Conservation (phyloP, 257 asterid species). For the Penstemon eatonii region DNA sequence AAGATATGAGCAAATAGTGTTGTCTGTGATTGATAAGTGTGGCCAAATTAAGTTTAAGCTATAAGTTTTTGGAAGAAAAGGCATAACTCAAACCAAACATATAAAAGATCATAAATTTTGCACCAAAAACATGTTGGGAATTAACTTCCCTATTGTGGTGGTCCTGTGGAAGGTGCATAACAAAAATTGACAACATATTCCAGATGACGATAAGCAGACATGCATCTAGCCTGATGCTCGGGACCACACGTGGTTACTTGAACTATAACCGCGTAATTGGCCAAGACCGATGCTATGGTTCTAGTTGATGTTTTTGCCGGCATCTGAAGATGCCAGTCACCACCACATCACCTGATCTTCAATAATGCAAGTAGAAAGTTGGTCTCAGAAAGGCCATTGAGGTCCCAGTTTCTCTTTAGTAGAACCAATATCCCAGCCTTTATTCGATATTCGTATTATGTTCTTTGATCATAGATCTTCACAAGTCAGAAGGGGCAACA, state of each 20-base stretch:
- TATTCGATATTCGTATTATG: constrained; percentile 25
- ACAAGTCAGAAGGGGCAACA: constrained; percentile 10
- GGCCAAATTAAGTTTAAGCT: too few species aligned
- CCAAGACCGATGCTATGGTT: constrained; percentile 10
- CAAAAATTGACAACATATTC: constrained; percentile 29
- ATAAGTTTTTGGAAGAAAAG: background rate
- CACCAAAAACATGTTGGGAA: background rate
- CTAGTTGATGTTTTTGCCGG: constrained; percentile 25
- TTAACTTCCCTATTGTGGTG: constrained; percentile 5
- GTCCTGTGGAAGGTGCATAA: constrained; percentile 28
- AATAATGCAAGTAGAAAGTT: constrained; percentile 14
- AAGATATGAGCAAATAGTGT: too few species aligned
- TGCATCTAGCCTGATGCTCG: constrained; percentile 26
- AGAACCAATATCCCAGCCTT: constrained; percentile 22
- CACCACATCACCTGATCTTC: constrained; percentile 18
- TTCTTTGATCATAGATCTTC: constrained; percentile 28
- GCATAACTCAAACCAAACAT: constrained; percentile 3
- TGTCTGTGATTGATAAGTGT: too few species aligned
- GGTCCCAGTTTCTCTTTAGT: constrained; percentile 23
- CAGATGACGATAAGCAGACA: constrained; percentile 29
- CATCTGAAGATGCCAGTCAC: constrained; percentile 35
- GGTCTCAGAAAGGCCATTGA: constrained; percentile 23
- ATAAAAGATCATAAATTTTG: background rate
- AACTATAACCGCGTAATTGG: background rate
- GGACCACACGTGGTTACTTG: constrained; percentile 34